Evolutionary conservation across 2,329 filamentous ascomycete genomes (phyloP), one percentile per base, ranked within the genome.

Genomic region (Penicillium janthinellum): DNA sequence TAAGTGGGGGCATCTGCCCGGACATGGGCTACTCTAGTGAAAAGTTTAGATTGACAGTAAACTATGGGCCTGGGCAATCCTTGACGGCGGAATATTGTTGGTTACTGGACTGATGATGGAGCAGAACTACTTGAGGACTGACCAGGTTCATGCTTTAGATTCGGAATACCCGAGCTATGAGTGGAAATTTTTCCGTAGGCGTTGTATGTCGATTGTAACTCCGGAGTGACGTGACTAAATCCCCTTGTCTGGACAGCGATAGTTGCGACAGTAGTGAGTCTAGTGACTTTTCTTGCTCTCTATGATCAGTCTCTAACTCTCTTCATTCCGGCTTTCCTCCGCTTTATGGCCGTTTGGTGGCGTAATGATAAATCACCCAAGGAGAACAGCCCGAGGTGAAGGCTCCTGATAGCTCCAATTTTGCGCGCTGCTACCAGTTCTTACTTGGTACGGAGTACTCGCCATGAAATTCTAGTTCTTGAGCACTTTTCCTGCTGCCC

Each of bases 341-440:
- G 10, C 3, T 6, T 38, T 11, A 5, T 28, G 35, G 34, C 35
- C 14, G 17, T 12, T 28, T 15, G n/a, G 49, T 52, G 49, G 49
- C 49, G 35, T 28, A 52, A 41, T 41, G 49, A 52, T 39, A 25
- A 52, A 28, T 52, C 49, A 52, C 20, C 22, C 17, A 28, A 52
- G 37, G 49, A 39, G 17, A 8, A 39, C 8, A 52, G 12, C 17
- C 15, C 35, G 5, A 22, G 22, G 25, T 52, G 17, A 31, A 28
- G 4, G 8, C 8, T 14, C 12, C 38, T 28, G 49, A 52, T 17
- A 52, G 49, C 35, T 52, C 49, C 35, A 28, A 52, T 52, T 17
- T 37, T 17, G 20, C 17, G 17, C 48, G 10, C 17, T 10, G n/a
- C 31, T 34, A 37, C 20, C n/a, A 3, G n/a, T 8, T 28, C 10